phyloP scores from a whole-genome alignment of 169 alveolate genomes.

The Amoebophrya sp. region DNA sequence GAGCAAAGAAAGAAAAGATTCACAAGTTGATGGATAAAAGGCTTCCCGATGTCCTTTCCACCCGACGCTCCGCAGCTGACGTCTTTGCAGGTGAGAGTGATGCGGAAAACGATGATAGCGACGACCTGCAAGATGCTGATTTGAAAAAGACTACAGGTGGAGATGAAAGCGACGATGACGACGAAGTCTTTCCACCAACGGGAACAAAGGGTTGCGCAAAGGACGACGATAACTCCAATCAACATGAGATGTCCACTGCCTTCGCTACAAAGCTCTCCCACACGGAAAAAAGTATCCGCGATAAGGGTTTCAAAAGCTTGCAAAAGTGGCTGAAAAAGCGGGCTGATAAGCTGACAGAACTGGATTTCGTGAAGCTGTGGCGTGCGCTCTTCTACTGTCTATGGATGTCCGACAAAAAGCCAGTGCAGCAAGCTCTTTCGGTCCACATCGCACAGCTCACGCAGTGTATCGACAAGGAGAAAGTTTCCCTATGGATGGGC shows the following conservation, averaged over 20 bases:
- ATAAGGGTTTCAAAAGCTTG: background rate
- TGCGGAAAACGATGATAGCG: background rate
- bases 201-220: background rate
- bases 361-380: background rate
- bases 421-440: conserved; percentile 7
- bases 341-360: background rate
- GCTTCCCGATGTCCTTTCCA: background rate
- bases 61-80: background rate
- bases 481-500: background rate
- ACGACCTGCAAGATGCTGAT: background rate
- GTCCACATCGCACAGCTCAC: conserved; percentile 13
- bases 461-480: background rate
- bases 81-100: background rate
- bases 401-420: background rate
- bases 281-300: background rate
- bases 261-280: background rate
- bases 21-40: background rate
- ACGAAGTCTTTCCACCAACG: background rate
- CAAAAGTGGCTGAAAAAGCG: background rate
- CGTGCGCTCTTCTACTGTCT: conserved; percentile 4
- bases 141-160: background rate
- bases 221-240: background rate
- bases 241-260: no score
- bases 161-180: background rate
- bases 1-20: background rate